Evolutionary conservation across 192 early-diverging fungal genomes (phyloP).

Genomic region (Coemansia asiatica): DNA sequence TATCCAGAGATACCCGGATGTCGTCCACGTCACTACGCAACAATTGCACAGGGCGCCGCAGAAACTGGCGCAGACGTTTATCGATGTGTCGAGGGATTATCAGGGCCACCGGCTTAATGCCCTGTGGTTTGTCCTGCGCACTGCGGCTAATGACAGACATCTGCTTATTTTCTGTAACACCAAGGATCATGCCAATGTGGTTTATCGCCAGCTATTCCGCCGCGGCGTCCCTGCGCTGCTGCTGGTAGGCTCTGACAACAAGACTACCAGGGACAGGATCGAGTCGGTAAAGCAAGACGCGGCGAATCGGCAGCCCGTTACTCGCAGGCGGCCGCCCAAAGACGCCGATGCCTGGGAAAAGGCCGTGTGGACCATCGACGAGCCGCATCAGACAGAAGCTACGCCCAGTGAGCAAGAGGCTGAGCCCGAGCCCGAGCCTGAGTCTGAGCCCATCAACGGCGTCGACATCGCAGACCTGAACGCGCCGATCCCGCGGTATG

Average conservation of each 20-base stretch:
- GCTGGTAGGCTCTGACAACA: slow-evolving; percentile 43
- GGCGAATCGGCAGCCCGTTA: background rate
- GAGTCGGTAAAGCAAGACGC: background rate
- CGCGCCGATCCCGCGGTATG: slow-evolving; percentile 27
- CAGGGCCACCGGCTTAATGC: slow-evolving; percentile 70
- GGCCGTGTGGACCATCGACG: slow-evolving; percentile 21
- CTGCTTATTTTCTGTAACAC: slow-evolving; percentile 89
- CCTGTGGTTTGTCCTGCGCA: slow-evolving; percentile 69
- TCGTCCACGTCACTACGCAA: slow-evolving; percentile 76
- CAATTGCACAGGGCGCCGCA: slow-evolving; percentile 75
- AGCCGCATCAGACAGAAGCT: background rate
- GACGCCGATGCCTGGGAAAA: slow-evolving; percentile 34
- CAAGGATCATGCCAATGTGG: slow-evolving; percentile 58
- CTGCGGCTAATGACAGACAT: slow-evolving; percentile 62
- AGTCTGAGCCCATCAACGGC: slow-evolving; percentile 18
- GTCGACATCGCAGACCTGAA: slow-evolving; percentile 27
- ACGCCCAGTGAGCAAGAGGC: background rate
- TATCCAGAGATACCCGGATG: slow-evolving; percentile 57
- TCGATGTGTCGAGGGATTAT: slow-evolving; percentile 66
- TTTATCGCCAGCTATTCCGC: slow-evolving; percentile 58
- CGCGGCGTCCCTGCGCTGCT: slow-evolving; percentile 58
- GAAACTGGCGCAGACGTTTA: slow-evolving; percentile 75
- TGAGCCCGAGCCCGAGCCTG: background rate
- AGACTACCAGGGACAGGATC: slow-evolving; percentile 2
- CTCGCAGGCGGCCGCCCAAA: background rate